Evolutionary conservation across 768 basidiomycete genomes (phyloP).

Genomic region (Podaxis sp.): DNA sequence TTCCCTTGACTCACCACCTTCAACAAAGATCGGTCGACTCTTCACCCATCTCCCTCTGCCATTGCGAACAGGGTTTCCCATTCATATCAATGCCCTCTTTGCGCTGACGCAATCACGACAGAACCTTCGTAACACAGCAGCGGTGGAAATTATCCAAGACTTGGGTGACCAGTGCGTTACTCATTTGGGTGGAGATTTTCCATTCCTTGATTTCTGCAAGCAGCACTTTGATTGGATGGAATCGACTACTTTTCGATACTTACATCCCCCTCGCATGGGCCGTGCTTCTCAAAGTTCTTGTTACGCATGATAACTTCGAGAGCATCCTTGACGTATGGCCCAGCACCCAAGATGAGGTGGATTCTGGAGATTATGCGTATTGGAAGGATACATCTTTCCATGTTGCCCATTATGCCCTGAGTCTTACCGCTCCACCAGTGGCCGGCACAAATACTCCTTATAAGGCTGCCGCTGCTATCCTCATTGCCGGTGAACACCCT

Average conservation of each 20-base stretch:
- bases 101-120: slow-evolving; percentile 42
- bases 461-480: slow-evolving; percentile 13
- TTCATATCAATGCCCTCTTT: slow-evolving; percentile 43
- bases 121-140: slow-evolving; percentile 36
- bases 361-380: slow-evolving; percentile 36
- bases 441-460: slow-evolving; percentile 8
- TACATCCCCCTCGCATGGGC: slow-evolving; percentile 43
- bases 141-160: slow-evolving; percentile 30
- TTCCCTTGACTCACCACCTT: slow-evolving; percentile 17
- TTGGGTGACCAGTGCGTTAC: slow-evolving; percentile 37
- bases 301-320: slow-evolving; percentile 13
- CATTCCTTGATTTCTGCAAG: not conserved
- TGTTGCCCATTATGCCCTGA: slow-evolving; percentile 24
- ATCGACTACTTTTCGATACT: slow-evolving; percentile 36
- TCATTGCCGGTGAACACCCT: slow-evolving; percentile 21
- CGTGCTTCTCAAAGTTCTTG: slow-evolving; percentile 27
- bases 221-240: slow-evolving; percentile 46
- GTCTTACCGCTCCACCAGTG: slow-evolving; percentile 30
- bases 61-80: slow-evolving; percentile 37
- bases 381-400: slow-evolving; percentile 28
- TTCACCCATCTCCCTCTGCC: slow-evolving; percentile 49
- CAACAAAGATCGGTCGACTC: slow-evolving; percentile 28
- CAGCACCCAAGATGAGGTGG: slow-evolving; percentile 21
- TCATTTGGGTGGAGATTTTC: not conserved
- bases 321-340: slow-evolving; percentile 40